Percentiles rank a stretch among this genome's conserved stretches.
Evolutionary conservation across 1,284 basidiomycete species (phyloP).

Genomic region (Irpex rosettiformis): DNA sequence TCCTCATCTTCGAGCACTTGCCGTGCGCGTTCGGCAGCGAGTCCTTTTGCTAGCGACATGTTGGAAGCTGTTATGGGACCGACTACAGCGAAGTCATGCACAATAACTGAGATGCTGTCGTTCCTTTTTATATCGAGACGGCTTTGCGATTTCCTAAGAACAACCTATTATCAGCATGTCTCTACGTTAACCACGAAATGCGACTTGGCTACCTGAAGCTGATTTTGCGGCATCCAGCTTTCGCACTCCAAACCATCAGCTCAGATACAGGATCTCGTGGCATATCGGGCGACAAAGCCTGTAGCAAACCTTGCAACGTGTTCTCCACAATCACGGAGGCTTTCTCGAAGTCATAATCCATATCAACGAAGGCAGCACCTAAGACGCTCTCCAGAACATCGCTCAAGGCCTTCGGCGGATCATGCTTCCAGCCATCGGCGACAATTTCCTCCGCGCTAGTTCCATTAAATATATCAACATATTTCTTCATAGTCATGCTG

Average conservation of each 20-base stretch:
- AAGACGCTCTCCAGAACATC: conserved; percentile 81
- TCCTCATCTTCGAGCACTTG: conserved; percentile 44
- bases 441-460: conserved; percentile 61
- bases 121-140: conserved; percentile 38
- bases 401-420: conserved; percentile 78
- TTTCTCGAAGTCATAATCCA: conserved; percentile 65
- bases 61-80: conserved; percentile 58
- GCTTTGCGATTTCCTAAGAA: conserved; percentile 49
- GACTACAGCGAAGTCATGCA: conserved; percentile 54
- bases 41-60: conserved; percentile 56
- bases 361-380: conserved; percentile 82
- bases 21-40: conserved; percentile 59
- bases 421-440: conserved; percentile 69
- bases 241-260: conserved; percentile 59
- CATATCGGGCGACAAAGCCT: conserved; percentile 51
- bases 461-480: conserved; percentile 54
- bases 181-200: no score
- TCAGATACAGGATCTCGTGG: conserved; percentile 66
- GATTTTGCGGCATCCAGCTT: conserved; percentile 49
- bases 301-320: conserved; percentile 61
- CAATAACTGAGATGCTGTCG: conserved; percentile 50
- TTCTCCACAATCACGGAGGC: conserved; percentile 55
- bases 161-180: no score
- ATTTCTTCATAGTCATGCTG: conserved; percentile 56
- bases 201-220: conserved; percentile 35